Evolutionary conservation across 108 stramenopile genomes (phyloP), one percentile per base, ranked within the genome.

Genomic region (Cyclotella sp.): DNA sequence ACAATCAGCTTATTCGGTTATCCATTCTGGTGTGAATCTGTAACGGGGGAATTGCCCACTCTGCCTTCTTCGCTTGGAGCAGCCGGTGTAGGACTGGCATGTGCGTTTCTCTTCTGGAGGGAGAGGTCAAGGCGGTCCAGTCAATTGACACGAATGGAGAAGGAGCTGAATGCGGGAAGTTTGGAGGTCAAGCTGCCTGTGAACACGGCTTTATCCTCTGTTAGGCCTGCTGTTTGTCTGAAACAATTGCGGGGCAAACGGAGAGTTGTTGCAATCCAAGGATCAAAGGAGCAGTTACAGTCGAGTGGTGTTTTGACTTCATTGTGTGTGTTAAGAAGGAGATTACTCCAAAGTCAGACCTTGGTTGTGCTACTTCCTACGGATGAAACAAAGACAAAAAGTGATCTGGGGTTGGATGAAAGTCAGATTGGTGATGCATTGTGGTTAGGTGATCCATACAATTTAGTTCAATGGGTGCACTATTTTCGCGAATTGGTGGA

Each of bases 141-240:
- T n/a, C 90, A 91, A 68, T 47, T 94, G 66, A 77, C 19, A 3
- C 68, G 93, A 27, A 89, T 94, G 55, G 93, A 94, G 78, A 91
- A 91, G 42, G 93, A 94, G 83, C 71, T 94, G 42, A 90, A 91
- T 57, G 78, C 93, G 0, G 83, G 83, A 51, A 16, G 54, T 14
- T 73, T 94, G 40, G 64, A 75, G 24, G 73, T 93, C 0, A 81
- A 88, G 9, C 16, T 91, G 26, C 89, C 92, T 6, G 79, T 86
- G 14, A 87, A 84, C 73, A 51, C 54, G 43, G 81, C 81, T 8
- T 55, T 82, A 53, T 71, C 65, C 13, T 67, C 74, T 19, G 55
- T 28, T 3, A 68, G 75, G 49, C 49, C 73, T 21, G 46, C 34
- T 43, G 58, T 42, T 12, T 13, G 57, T 27, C 52, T 85, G 75